Evolutionary conservation across 2,329 filamentous ascomycete genomes (phyloP), one percentile per base, ranked within the genome.

Genomic region (Talaromyces islandicus): DNA sequence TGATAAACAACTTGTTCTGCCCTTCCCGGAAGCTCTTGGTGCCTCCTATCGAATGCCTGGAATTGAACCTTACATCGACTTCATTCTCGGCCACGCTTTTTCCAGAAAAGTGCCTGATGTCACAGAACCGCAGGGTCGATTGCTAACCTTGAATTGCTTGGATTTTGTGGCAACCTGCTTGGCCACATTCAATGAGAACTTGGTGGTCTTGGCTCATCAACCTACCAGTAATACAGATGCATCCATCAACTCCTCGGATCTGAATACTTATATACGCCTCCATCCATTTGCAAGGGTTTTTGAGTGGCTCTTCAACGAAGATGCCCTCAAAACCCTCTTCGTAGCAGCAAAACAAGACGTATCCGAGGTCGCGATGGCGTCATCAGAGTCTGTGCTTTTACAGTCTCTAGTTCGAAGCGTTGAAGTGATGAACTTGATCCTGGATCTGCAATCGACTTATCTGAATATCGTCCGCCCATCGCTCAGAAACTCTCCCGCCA

Each of bases 261-360:
- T 97, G 4, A 85, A 87, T 55, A 83, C 84, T 6, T 99, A 99
- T 71, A 86, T 94, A 61, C 85, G 87, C 25, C 83, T 96, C 57
- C 95, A 99, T 75, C 93, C 95, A 0, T 99, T 97, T 69, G 87
- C 90, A 3, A 86, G 95, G 61, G 88, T 96, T 17, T 97, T 97
- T 90, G 94, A 99, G 71, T 97, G 94, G 92, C 85, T 99, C 75
- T 96, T 96, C 75, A 97, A 96, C 70, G 91, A 95, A 69, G 91
- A 89, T 64, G 90, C 97, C 24, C 85, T 96, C 68, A 85, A 84
- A 64, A 85, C 88, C 14, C 77, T 99, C 1, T 93, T 97, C 73
- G 82, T 85, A 60, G 85, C 89, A 11, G 85, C 94, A 30, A 89
- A 93, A 66, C 88, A 95, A 71, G 85, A 93, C 65, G 78, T 88